Conservation (phyloP, 371 early-diverging fungal genomes). For the Mucor circinelloides region DNA sequence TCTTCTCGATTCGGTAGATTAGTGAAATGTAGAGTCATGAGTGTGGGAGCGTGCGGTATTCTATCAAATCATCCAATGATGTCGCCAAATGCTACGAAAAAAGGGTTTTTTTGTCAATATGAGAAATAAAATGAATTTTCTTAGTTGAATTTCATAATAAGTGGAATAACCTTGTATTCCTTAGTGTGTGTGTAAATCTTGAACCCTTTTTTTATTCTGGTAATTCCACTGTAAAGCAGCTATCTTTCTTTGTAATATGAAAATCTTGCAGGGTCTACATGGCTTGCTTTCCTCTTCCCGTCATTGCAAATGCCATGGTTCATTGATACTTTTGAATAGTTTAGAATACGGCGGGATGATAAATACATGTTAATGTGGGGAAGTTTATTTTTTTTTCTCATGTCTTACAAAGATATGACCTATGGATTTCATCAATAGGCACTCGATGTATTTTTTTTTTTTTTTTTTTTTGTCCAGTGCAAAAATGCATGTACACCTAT, state of each 20-base stretch:
- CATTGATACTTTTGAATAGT: neutral
- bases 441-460: neutral
- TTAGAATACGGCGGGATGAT: conserved; percentile 2
- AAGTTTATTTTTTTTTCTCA: conserved; percentile 2
- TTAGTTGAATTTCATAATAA: neutral
- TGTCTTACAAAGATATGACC: conserved; percentile 4
- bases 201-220: neutral
- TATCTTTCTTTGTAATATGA: neutral
- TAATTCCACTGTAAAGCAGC: neutral
- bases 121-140: neutral
- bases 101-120: neutral
- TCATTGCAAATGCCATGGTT: neutral
- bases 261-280: neutral
- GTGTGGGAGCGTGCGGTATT: conserved; percentile 29
- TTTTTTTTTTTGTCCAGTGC: neutral
- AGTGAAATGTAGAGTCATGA: conserved; percentile 15
- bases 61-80: neutral
- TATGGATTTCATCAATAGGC: neutral
- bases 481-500: neutral
- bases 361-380: conserved; percentile 12
- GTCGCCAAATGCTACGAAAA: neutral
- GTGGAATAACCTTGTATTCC: conserved; percentile 1
- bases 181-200: neutral
- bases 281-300: neutral
- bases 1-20: conserved; percentile 9